Evolutionary conservation across 371 early-diverging fungal genomes (phyloP).

Genomic region (Rhizopus arrhizus): DNA sequence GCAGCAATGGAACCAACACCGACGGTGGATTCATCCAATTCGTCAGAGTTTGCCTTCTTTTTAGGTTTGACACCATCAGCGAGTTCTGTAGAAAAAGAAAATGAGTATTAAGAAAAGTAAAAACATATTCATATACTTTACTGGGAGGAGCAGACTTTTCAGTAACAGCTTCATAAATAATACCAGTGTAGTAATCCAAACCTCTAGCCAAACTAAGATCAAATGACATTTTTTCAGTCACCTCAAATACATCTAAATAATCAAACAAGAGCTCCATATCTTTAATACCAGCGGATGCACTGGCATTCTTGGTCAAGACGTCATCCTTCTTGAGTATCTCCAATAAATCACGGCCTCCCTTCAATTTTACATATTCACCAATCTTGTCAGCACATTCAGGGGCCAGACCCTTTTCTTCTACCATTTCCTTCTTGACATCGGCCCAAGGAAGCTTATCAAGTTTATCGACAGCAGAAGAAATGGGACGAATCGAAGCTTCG

Average conservation of each 20-base stretch:
- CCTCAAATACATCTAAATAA: slow-evolving; percentile 85
- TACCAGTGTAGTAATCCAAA: slow-evolving; percentile 99
- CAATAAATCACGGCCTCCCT: slow-evolving; percentile 82
- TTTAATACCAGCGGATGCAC: slow-evolving; percentile 82
- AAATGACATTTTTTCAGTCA: slow-evolving; percentile 79
- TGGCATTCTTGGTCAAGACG: slow-evolving; percentile 64
- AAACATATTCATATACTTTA: slow-evolving; percentile 17
- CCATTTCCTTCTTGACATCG: slow-evolving; percentile 96
- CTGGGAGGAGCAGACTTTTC: slow-evolving; percentile 64
- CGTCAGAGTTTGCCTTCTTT: slow-evolving; percentile 50
- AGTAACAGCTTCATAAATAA: slow-evolving; percentile 98
- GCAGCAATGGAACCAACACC: slow-evolving; percentile 99
- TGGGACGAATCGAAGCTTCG: slow-evolving; percentile 78
- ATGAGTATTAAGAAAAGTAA: no score
- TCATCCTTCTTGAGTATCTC: slow-evolving; percentile 67
- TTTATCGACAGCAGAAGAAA: slow-evolving; percentile 99
- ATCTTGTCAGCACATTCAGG: slow-evolving; percentile 85
- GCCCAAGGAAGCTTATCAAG: slow-evolving; percentile 92
- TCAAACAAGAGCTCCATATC: slow-evolving; percentile 89
- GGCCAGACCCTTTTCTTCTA: slow-evolving; percentile 85
- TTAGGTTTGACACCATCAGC: slow-evolving; percentile 42
- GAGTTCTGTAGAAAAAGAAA: slow-evolving; percentile 20
- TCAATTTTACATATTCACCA: slow-evolving; percentile 84
- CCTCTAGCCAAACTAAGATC: slow-evolving; percentile 98
- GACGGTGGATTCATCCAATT: slow-evolving; percentile 75